Conservation (phyloP, 2,329 filamentous ascomycete species). For the Mycosphaerella arachidis region DNA sequence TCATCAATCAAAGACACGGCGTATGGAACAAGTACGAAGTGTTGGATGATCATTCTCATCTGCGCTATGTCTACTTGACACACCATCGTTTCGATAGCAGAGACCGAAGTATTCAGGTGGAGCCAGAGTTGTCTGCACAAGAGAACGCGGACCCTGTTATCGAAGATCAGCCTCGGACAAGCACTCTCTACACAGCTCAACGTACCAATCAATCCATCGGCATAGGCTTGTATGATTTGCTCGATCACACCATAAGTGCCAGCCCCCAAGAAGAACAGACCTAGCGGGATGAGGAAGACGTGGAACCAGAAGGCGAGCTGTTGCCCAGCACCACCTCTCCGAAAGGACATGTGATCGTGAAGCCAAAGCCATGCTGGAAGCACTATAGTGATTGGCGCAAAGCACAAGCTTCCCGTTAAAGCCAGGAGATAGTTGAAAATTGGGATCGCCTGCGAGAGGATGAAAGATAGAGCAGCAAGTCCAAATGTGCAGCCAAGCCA, state of each 20-base stretch:
- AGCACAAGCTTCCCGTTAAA: constrained; percentile 48
- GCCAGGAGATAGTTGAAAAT: constrained; percentile 53
- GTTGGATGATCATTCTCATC: too few species aligned
- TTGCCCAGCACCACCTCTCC: constrained; percentile 34
- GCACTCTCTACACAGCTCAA: not conserved
- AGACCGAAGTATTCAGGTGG: constrained; percentile 5
- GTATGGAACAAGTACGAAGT: too few species aligned
- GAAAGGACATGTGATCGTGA: constrained; percentile 44
- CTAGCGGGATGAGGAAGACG: constrained; percentile 41
- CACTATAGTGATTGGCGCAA: constrained; percentile 48
- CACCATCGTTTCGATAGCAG: not conserved
- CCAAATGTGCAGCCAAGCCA: constrained; percentile 47
- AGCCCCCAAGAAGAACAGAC: constrained; percentile 46
- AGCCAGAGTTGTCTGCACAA: constrained; percentile 45
- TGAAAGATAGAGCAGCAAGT: constrained; percentile 44
- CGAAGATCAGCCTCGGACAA: not conserved
- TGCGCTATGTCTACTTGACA: too few species aligned
- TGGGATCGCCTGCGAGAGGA: constrained; percentile 52
- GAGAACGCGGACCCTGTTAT: constrained; percentile 39
- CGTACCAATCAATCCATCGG: constrained; percentile 41
- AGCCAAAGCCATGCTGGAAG: constrained; percentile 51
- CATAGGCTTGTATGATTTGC: constrained; percentile 51
- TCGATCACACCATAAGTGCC: constrained; percentile 50
- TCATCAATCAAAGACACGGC: too few species aligned
- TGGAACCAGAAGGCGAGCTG: constrained; percentile 41